Percentiles rank a stretch among this genome's conserved stretches.
phyloP scores from a whole-genome alignment of 2,329 filamentous ascomycete genomes.

The Cladosporium oxysporum region DNA sequence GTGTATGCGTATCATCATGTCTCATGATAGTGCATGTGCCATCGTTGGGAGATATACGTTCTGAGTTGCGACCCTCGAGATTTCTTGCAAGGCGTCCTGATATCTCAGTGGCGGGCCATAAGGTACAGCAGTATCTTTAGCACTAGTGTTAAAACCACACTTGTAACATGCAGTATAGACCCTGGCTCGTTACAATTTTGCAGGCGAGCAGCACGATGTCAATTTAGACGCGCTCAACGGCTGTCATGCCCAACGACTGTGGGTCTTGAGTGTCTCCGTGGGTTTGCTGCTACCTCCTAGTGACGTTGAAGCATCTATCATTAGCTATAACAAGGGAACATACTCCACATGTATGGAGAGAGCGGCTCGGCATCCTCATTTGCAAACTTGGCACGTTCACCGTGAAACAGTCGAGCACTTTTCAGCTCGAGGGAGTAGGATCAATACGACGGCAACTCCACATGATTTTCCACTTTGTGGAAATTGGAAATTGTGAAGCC shows the following conservation, averaged over 20 bases:
- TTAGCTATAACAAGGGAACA: not conserved
- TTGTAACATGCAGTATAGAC: not conserved
- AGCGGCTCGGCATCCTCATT: not conserved
- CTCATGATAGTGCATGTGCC: not conserved
- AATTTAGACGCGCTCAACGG: not conserved
- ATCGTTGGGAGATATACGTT: not conserved
- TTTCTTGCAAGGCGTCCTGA: not conserved
- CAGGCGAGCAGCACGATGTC: not conserved
- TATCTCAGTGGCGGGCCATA: not conserved
- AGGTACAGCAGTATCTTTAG: not conserved
- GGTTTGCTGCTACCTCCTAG: not conserved
- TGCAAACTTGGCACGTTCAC: not conserved
- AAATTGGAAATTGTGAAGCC: not conserved
- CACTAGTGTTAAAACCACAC: not conserved
- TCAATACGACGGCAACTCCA: conserved; percentile 4
- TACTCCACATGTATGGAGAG: not conserved
- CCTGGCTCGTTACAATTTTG: not conserved
- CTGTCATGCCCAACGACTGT: not conserved
- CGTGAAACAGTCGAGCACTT: not conserved
- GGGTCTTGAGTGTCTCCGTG: not conserved
- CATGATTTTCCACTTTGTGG: not conserved
- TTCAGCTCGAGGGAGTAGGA: not conserved
- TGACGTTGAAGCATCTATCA: not conserved
- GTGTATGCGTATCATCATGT: not conserved
- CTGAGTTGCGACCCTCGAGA: not conserved